Evolutionary conservation across 805 yeast genomes (phyloP).

Genomic region (Cyberlindnera amylophila): DNA sequence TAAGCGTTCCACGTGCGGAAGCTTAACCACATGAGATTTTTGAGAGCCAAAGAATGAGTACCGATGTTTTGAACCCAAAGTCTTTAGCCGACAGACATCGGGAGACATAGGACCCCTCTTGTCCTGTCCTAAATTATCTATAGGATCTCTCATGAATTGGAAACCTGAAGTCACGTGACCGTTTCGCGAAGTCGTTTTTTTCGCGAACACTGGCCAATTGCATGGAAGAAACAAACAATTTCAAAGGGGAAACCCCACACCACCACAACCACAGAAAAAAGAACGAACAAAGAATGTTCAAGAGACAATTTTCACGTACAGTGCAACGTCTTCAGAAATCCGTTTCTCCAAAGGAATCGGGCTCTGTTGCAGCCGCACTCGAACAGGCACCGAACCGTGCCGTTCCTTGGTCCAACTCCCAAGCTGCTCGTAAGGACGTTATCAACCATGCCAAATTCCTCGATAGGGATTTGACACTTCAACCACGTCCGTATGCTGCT

Average conservation of each 20-base stretch:
- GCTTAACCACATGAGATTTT: too few relatives aligned
- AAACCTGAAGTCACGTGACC: too few relatives aligned
- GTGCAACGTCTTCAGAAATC: slow-evolving; percentile 4
- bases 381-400: slow-evolving; percentile 77
- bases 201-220: too few relatives aligned
- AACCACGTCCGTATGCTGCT: slow-evolving; percentile 81
- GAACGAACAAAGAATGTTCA: slow-evolving; percentile 2
- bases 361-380: slow-evolving; percentile 9
- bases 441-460: slow-evolving; percentile 43
- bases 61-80: too few relatives aligned
- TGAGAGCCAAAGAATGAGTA: too few relatives aligned
- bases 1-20: too few relatives aligned
- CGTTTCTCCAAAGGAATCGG: slow-evolving; percentile 2
- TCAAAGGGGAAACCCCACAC: background rate
- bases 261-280: background rate
- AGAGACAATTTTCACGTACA: slow-evolving; percentile 4
- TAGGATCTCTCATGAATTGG: too few relatives aligned
- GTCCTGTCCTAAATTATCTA: too few relatives aligned
- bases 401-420: slow-evolving; percentile 68
- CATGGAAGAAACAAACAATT: too few relatives aligned
- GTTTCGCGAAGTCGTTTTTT: too few relatives aligned
- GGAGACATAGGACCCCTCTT: too few relatives aligned
- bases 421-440: slow-evolving; percentile 29
- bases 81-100: too few relatives aligned
- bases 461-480: slow-evolving; percentile 61